Conservation (phyloP, 495 filamentous ascomycete species). For the Penicillium maclennaniae region DNA sequence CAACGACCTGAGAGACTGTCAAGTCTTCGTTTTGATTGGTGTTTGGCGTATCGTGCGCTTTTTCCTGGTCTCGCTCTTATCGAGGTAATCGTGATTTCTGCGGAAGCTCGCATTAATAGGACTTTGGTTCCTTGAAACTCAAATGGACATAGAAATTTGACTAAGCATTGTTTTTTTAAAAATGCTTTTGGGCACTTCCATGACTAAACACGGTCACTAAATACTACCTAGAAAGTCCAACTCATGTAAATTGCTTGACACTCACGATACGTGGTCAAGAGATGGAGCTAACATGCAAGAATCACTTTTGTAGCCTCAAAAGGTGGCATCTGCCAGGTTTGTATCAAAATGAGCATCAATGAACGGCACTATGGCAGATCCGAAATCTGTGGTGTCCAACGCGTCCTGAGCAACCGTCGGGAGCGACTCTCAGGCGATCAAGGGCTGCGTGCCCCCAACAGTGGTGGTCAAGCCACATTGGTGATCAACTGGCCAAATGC, state of each 20-base stretch:
- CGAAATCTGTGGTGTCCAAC: constrained; percentile 24
- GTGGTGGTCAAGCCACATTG: constrained; percentile 38
- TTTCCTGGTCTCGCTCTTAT: no score
- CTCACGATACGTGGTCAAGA: not conserved
- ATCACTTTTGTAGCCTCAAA: constrained; percentile 4
- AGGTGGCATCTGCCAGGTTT: constrained; percentile 19
- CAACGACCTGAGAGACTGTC: not conserved
- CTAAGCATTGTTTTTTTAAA: no score
- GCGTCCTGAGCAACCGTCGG: constrained; percentile 22
- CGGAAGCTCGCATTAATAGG: no score
- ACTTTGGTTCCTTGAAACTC: no score
- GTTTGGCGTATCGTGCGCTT: no score
- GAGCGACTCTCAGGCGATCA: constrained; percentile 54
- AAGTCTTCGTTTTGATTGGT: not conserved
- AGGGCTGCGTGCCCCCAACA: constrained; percentile 48
- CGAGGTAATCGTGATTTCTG: no score
- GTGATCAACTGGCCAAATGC: constrained; percentile 49
- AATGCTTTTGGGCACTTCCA: no score
- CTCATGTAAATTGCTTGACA: not conserved
- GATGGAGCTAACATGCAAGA: not conserved
- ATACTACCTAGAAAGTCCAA: no score
- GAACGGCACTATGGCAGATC: constrained; percentile 18
- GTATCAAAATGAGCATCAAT: constrained; percentile 15
- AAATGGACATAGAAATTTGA: no score
- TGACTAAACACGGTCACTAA: no score